Conservation (phyloP, 805 yeast genomes). For the Isabelozyma pseudorhagii region DNA sequence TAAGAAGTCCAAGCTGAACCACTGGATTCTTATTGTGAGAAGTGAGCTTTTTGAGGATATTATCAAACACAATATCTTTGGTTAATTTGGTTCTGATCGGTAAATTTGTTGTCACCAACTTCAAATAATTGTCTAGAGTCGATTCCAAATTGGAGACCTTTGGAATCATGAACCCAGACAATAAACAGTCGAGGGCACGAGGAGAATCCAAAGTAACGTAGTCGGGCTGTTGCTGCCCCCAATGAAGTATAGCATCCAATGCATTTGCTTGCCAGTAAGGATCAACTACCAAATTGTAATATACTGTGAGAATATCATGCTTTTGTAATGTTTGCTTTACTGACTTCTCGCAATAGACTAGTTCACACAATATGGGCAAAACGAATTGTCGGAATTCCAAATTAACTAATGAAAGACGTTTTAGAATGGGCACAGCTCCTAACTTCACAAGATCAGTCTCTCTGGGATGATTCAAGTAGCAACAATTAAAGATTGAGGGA, state of each 20-base stretch:
- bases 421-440: constrained; percentile 47
- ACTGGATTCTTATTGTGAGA: constrained; percentile 30
- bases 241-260: constrained; percentile 45
- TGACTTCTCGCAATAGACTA: constrained; percentile 43
- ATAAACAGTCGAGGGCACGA: constrained; percentile 26
- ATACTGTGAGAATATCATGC: constrained; percentile 34
- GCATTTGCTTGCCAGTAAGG: constrained; percentile 60
- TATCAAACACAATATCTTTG: constrained; percentile 20
- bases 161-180: constrained; percentile 38
- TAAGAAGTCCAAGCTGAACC: constrained; percentile 33
- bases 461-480: constrained; percentile 43
- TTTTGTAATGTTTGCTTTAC: constrained; percentile 36
- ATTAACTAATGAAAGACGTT: constrained; percentile 35
- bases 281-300: constrained; percentile 42
- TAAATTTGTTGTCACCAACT: constrained; percentile 22
- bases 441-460: constrained; percentile 45
- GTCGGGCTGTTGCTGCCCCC: constrained; percentile 30
- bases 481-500: constrained; percentile 50
- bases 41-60: constrained; percentile 26
- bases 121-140: constrained; percentile 38
- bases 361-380: constrained; percentile 50
- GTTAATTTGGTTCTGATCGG: constrained; percentile 21
- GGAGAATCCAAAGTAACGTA: constrained; percentile 19
- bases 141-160: constrained; percentile 42
- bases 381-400: constrained; percentile 50